phyloP scores from a whole-genome alignment of 345 rosid species.

The Aquilaria malaccensis region DNA sequence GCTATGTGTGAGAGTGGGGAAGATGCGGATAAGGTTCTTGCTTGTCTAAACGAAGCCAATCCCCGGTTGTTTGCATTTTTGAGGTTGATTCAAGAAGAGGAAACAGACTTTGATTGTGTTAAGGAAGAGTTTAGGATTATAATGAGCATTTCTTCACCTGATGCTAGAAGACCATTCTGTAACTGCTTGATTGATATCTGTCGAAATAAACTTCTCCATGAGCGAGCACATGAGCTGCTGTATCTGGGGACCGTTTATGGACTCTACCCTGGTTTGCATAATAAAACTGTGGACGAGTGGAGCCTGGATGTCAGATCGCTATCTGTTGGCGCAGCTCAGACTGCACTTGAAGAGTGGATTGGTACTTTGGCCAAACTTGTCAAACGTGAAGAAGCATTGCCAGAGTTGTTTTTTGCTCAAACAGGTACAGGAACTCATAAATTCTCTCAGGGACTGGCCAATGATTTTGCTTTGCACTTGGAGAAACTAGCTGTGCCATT shows the following conservation, averaged over 20 bases:
- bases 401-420: slow-evolving; percentile 63
- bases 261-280: slow-evolving; percentile 70
- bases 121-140: slow-evolving; percentile 60
- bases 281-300: slow-evolving; percentile 67
- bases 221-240: slow-evolving; percentile 80
- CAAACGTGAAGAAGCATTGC: slow-evolving; percentile 59
- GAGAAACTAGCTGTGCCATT: slow-evolving; percentile 67
- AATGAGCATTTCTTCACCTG: slow-evolving; percentile 45
- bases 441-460: slow-evolving; percentile 72
- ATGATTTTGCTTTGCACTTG: slow-evolving; percentile 62
- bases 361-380: slow-evolving; percentile 52
- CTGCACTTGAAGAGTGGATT: slow-evolving; percentile 93
- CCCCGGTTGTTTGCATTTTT: slow-evolving; percentile 49
- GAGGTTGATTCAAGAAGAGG: slow-evolving; percentile 40
- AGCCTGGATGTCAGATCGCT: slow-evolving; percentile 76
- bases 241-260: slow-evolving; percentile 77
- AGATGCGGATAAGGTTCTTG: slow-evolving; percentile 53
- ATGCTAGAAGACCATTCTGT: slow-evolving; percentile 81
- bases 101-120: slow-evolving; percentile 33
- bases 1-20: slow-evolving; percentile 49
- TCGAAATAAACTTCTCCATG: slow-evolving; percentile 38
- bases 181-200: slow-evolving; percentile 89
- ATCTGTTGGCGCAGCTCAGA: slow-evolving; percentile 80
- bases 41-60: slow-evolving; percentile 63
- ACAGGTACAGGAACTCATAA: slow-evolving; percentile 82